These are phyloP conservation scores for Cruciata laevipes DNA, from an alignment of 257 asterid species.

Conservation along the genomic window DNA sequence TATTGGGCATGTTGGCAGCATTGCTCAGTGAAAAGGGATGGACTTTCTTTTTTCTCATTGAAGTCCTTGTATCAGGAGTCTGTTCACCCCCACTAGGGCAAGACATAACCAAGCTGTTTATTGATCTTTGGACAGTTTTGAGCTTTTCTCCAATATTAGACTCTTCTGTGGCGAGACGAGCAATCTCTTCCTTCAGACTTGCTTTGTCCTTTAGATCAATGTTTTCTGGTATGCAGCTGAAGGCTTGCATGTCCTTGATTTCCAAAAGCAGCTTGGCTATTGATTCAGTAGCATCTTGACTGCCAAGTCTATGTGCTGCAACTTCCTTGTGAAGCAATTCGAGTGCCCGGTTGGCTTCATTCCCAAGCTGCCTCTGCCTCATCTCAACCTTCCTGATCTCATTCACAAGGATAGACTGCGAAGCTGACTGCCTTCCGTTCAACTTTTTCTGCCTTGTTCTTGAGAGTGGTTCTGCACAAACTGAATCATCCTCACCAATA, in stretches of 20 bases:
- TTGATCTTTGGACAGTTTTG: conserved; percentile 76
- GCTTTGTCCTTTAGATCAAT: conserved; percentile 50
- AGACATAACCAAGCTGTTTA: conserved; percentile 53
- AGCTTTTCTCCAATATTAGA: conserved; percentile 72
- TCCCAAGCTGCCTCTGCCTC: conserved; percentile 87
- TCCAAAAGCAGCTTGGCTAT: conserved; percentile 78
- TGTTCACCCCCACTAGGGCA: conserved; percentile 50
- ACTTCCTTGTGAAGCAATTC: conserved; percentile 94
- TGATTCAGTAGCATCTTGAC: conserved; percentile 55
- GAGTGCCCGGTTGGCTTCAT: conserved; percentile 86
- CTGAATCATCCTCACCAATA: conserved; percentile 34
- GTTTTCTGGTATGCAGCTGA: conserved; percentile 40
- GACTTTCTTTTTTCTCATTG: conserved; percentile 48
- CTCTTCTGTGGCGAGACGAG: conserved; percentile 71
- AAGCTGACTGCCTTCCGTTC: conserved; percentile 37
- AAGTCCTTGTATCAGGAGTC: conserved; percentile 45
- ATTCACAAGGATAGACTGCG: conserved; percentile 52
- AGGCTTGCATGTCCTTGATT: conserved; percentile 60
- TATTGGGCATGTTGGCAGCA: conserved; percentile 61
- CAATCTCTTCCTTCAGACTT: conserved; percentile 81
- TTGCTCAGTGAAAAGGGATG: conserved; percentile 73
- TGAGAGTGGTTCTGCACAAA: conserved; percentile 25
- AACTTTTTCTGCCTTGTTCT: conserved; percentile 34
- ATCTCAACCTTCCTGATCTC: conserved; percentile 86
- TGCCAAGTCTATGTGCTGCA: conserved; percentile 64